phyloP scores from a whole-genome alignment of 2,329 filamentous ascomycete species.

The Cercospora canescens region DNA sequence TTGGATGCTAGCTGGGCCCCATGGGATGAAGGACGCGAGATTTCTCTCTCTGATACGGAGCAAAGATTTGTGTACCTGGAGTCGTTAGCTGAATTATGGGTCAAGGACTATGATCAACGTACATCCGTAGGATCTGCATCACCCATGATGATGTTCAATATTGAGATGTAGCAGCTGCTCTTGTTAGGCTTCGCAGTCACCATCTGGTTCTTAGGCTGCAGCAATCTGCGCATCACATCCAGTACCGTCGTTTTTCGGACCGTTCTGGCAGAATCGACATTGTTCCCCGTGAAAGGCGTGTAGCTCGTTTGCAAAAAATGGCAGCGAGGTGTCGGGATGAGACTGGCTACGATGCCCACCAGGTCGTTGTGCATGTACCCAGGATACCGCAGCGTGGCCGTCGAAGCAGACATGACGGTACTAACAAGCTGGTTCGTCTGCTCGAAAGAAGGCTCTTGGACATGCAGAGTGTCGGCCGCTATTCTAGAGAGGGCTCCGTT shows the following conservation, averaged over 20 bases:
- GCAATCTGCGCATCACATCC: conserved; percentile 91
- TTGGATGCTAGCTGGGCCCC: conserved; percentile 97
- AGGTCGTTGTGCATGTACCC: conserved; percentile 99
- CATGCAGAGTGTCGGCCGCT: conserved; percentile 88
- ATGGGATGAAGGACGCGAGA: conserved; percentile 94
- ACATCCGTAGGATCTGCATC: conserved; percentile 96
- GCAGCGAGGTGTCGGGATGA: conserved; percentile 93
- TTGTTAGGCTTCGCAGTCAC: conserved; percentile 93
- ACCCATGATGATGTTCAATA: conserved; percentile 97
- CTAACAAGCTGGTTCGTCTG: conserved; percentile 95
- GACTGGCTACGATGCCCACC: conserved; percentile 90
- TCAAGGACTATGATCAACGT: conserved; percentile 21
- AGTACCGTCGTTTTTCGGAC: conserved; percentile 97
- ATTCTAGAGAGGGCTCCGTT: conserved; percentile 93
- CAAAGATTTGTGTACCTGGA: conserved; percentile 85
- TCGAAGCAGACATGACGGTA: conserved; percentile 98
- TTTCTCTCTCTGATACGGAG: conserved; percentile 92
- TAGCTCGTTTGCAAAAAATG: conserved; percentile 99
- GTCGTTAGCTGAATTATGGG: conserved; percentile 1
- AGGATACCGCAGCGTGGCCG: conserved; percentile 92
- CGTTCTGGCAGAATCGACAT: conserved; percentile 94
- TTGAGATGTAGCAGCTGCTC: conserved; percentile 98
- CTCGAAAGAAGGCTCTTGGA: conserved; percentile 92
- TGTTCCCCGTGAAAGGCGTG: conserved; percentile 94
- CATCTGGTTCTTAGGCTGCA: conserved; percentile 99